These are phyloP conservation scores for Rhazya stricta DNA, from an alignment of 257 asterid genomes.

Conservation along the genomic window DNA sequence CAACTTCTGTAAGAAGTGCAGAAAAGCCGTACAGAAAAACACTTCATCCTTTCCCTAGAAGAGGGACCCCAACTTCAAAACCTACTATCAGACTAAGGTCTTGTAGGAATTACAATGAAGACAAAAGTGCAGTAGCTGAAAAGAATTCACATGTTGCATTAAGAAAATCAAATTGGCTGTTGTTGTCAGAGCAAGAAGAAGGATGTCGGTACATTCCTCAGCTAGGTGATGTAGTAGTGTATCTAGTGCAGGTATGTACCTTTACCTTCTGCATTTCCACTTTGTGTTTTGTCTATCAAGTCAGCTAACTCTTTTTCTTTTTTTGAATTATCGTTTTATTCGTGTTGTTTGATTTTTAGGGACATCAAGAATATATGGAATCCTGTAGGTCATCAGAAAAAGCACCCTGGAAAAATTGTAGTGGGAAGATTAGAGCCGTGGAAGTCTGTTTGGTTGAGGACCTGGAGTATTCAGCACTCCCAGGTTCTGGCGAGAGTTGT, in stretches of 20 bases:
- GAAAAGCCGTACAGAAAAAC: constrained; percentile 43
- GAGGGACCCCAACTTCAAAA: constrained; percentile 31
- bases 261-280: neutral
- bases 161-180: constrained; percentile 63
- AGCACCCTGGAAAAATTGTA: constrained; percentile 50
- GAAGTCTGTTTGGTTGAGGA: constrained; percentile 71
- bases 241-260: constrained; percentile 68
- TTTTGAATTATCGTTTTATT: neutral
- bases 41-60: constrained; percentile 34
- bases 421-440: constrained; percentile 49
- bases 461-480: constrained; percentile 49
- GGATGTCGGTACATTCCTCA: constrained; percentile 96
- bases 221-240: constrained; percentile 88
- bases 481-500: constrained; percentile 95
- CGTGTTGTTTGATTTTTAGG: constrained; percentile 40
- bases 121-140: constrained; percentile 28
- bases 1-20: constrained; percentile 42
- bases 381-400: constrained; percentile 19
- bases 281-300: neutral
- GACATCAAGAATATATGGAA: constrained; percentile 63
- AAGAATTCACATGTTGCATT: constrained; percentile 22
- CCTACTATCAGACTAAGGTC: constrained; percentile 36
- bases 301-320: neutral
- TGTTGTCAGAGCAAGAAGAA: constrained; percentile 69
- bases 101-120: constrained; percentile 45